These are phyloP conservation scores for Trypanosoma avium DNA, from an alignment of 208 protist species.

Conservation along the genomic window DNA sequence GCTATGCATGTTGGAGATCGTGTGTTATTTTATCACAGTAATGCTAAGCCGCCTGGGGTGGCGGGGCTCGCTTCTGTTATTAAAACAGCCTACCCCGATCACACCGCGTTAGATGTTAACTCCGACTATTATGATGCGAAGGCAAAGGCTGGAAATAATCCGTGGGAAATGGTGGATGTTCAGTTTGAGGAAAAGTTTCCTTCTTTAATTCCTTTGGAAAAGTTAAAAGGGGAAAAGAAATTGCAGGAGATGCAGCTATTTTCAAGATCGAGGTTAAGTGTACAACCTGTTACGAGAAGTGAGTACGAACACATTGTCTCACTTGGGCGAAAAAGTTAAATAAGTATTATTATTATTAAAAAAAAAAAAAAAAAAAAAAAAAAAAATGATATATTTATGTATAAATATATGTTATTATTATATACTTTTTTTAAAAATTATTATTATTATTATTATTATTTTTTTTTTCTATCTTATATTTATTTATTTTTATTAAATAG, in stretches of 20 bases:
- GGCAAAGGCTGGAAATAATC: slow-evolving; percentile 62
- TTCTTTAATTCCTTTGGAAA: slow-evolving; percentile 45
- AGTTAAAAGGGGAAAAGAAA: slow-evolving; percentile 51
- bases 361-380: too few relatives aligned
- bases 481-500: background rate
- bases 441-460: background rate
- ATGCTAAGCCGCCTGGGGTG: slow-evolving; percentile 73
- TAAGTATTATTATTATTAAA: too few relatives aligned
- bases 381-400: background rate
- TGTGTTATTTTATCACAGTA: slow-evolving; percentile 89
- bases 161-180: slow-evolving; percentile 87
- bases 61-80: slow-evolving; percentile 68
- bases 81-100: slow-evolving; percentile 61
- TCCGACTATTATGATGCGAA: slow-evolving; percentile 77
- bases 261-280: slow-evolving; percentile 64
- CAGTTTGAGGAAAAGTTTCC: slow-evolving; percentile 69
- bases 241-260: slow-evolving; percentile 74
- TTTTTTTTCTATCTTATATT: background rate
- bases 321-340: slow-evolving; percentile 25
- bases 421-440: background rate
- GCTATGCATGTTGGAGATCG: slow-evolving; percentile 75
- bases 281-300: slow-evolving; percentile 57
- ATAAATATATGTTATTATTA: background rate
- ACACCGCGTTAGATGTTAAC: slow-evolving; percentile 71
- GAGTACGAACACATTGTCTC: slow-evolving; percentile 68